phyloP scores from a whole-genome alignment of 2,329 filamentous ascomycete species.

The Exserohilum turcica region DNA sequence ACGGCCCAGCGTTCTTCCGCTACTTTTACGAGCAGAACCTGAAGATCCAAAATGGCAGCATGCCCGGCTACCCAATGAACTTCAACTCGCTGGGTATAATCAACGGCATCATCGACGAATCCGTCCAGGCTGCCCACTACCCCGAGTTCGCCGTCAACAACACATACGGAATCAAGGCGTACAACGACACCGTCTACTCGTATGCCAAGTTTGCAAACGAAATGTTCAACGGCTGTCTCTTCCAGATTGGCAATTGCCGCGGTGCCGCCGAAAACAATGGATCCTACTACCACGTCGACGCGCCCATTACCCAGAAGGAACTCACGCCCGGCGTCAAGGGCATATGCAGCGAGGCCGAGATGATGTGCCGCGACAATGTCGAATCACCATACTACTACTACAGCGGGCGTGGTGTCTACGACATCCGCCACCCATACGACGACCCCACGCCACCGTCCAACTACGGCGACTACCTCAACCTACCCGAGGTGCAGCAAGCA shows the following conservation, averaged over 20 bases:
- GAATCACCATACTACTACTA: slow-evolving; percentile 62
- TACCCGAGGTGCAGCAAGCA: slow-evolving; percentile 60
- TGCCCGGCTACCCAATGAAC: slow-evolving; percentile 56
- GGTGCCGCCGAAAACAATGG: slow-evolving; percentile 46
- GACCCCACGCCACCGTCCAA: slow-evolving; percentile 62
- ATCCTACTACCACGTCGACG: slow-evolving; percentile 25
- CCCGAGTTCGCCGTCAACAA: slow-evolving; percentile 61
- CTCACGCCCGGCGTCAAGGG: slow-evolving; percentile 40
- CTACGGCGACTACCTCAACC: slow-evolving; percentile 63
- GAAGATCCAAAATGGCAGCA: slow-evolving; percentile 57
- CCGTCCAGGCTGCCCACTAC: slow-evolving; percentile 56
- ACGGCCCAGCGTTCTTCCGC: slow-evolving; percentile 60
- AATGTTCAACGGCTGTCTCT: slow-evolving; percentile 56
- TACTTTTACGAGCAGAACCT: slow-evolving; percentile 64
- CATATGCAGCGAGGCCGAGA: slow-evolving; percentile 60
- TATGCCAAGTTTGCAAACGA: slow-evolving; percentile 62
- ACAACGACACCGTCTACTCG: slow-evolving; percentile 64
- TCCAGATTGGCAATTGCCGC: slow-evolving; percentile 59
- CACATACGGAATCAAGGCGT: slow-evolving; percentile 60
- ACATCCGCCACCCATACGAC: slow-evolving; percentile 53
- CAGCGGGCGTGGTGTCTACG: slow-evolving; percentile 60
- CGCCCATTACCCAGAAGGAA: slow-evolving; percentile 21
- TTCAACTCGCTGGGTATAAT: slow-evolving; percentile 61
- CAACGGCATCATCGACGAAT: slow-evolving; percentile 54
- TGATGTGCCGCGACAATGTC: slow-evolving; percentile 63